These are phyloP conservation scores for Penicillium dipodomyicola DNA, from an alignment of 495 filamentous ascomycete species.

Conservation along the genomic window DNA sequence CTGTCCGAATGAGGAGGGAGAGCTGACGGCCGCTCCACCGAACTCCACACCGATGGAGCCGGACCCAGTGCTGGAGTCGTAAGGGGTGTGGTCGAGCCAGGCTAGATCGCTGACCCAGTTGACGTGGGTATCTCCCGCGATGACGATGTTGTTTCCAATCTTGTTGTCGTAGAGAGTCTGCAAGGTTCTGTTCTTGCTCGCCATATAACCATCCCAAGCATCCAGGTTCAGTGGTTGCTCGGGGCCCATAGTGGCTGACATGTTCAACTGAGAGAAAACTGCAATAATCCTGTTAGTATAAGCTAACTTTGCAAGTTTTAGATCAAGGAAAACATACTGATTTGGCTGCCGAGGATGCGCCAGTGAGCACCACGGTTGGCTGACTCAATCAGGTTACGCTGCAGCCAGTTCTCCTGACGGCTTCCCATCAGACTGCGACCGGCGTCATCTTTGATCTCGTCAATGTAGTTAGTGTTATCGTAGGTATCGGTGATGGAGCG, in stretches of 20 bases:
- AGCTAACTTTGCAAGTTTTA: conserved; percentile 8
- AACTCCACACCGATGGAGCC: conserved; percentile 66
- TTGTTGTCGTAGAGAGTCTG: conserved; percentile 56
- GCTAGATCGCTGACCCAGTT: conserved; percentile 60
- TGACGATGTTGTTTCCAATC: conserved; percentile 65
- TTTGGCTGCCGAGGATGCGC: conserved; percentile 11
- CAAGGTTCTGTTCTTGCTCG: conserved; percentile 63
- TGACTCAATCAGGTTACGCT: conserved; percentile 54
- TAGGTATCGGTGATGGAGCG: conserved; percentile 49
- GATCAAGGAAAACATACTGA: conserved; percentile 6
- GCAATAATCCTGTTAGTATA: conserved; percentile 5
- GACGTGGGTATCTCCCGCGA: conserved; percentile 63
- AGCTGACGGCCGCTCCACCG: conserved; percentile 60
- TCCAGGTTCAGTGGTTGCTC: conserved; percentile 16
- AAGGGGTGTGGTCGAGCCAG: conserved; percentile 56
- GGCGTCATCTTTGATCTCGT: conserved; percentile 54
- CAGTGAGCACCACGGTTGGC: conserved; percentile 10
- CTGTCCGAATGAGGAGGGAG: conserved; percentile 49
- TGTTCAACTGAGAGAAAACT: conserved; percentile 12
- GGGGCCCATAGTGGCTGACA: background rate
- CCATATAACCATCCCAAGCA: conserved; percentile 55
- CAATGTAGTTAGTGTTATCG: conserved; percentile 57
- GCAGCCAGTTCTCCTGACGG: conserved; percentile 68
- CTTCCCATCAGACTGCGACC: conserved; percentile 61
- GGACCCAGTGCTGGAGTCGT: conserved; percentile 53